Evolutionary conservation across 2,329 filamentous ascomycete species (phyloP), one percentile per base, ranked within the genome.

Genomic region (Aspergillus sp.): DNA sequence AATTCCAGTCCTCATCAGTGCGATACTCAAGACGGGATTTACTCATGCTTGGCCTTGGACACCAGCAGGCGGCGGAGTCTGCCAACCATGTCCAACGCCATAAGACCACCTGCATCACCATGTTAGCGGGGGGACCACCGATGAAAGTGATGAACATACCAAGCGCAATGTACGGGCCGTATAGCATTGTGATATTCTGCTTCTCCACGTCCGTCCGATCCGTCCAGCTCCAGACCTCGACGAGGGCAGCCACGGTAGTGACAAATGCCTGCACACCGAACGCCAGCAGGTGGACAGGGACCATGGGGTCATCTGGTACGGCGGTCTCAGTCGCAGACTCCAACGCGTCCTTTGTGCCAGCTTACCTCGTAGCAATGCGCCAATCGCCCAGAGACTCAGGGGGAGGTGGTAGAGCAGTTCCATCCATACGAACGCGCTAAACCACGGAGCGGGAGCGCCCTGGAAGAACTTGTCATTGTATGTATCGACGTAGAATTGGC

Each of bases 391-490:
- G 10, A 76, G 33, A 28, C 70, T 75, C 12, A 79, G 47, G 0
- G 78, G 78, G 0, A 75, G 53, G 52, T 82, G 78, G 47, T 74
- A 77, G 12, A 74, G 35, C 2, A 72, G 48, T 49, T 82, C 78
- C 48, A 80, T 68, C 51, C 66, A 69, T 15, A 69, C 65, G 48
- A 74, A 77, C 10, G 63, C 42, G 8, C 57, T 59, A 49, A 82
- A 82, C 69, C 74, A 82, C 3, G 63, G 52, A 24, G 76, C 76
- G 2, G 42, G 33, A 8, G 74, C 66, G 5, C 60, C 48, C 20
- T 67, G 63, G 58, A 82, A 80, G 63, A 80, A 79, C 33, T 69
- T 72, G 48, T 82, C 78, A 10, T 67, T 63, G 52, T 79, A 80
- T 1, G 67, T 78, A 2, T 59, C 50, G 38, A 79, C 63, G 54